Evolutionary conservation across 139 green algal genomes (phyloP), one percentile per base, ranked within the genome.

Genomic region (Closterium sp.): DNA sequence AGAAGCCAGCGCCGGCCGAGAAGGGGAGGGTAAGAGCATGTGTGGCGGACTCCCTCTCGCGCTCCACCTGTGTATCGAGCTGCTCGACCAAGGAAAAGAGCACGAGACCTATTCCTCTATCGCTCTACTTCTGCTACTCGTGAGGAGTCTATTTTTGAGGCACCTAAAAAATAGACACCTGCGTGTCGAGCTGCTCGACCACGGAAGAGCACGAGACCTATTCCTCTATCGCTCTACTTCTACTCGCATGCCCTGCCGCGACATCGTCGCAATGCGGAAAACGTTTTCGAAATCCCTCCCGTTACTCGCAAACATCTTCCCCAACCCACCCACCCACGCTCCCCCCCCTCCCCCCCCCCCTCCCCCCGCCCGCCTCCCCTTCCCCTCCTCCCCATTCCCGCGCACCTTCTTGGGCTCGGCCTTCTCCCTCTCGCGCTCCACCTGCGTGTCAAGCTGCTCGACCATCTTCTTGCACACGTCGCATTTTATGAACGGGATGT

Each of bases 381-480:
- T 6, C 2, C 33, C 0, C 86, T 9, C 86, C 3, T 10, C 38
- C 0, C 31, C 35, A 87, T 38, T 9, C 86, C 32, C 30, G 38
- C 55, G 25, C 81, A 93, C 89, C 88, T 93, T 93, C 30, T 89
- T 93, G 9, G 66, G 88, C 4, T 34, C 31, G 12, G 34, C 30
- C 31, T 93, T 88, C 3, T 93, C 90, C 28, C 89, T 88, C 7
- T 89, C 34, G 4, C 23, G 19, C n/a, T 93, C 94, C 28, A 93
- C 83, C 66, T 93, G 91, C 3, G 55, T 33, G 33, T 69, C 34
- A 5, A 93, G 69, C 25, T 93, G 35, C 69, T 93, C 94, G 6
- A 32, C 88, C 16, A 93, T 69, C 88, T 93, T 43, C 89, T 93
- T 34, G 8, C 91, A 93, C 25, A 93, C 91, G 25, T 38, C 91